Conservation (phyloP, 2,329 filamentous ascomycete species). For the Scedosporium apiospermum region DNA sequence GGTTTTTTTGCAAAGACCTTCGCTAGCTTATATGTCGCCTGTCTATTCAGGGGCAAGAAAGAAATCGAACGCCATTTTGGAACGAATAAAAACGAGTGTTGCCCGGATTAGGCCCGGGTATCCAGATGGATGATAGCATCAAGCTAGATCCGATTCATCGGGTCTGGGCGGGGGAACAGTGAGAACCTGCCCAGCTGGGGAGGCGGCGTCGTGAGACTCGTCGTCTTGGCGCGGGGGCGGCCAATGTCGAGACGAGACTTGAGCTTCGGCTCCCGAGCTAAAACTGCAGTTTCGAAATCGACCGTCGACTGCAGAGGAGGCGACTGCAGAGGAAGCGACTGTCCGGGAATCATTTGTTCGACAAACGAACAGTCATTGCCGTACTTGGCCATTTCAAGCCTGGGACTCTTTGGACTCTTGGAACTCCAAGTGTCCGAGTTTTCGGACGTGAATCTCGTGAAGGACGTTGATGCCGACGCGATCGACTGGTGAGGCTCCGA, state of each 20-base stretch:
- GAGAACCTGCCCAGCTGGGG: conserved; percentile 38
- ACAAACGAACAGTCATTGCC: conserved; percentile 3
- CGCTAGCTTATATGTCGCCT: neutral
- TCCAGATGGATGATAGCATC: neutral
- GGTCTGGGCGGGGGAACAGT: conserved; percentile 27
- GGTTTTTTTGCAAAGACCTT: neutral
- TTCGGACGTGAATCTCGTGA: conserved; percentile 40
- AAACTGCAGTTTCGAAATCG: conserved; percentile 7
- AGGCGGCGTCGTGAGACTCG: conserved; percentile 32
- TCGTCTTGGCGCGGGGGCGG: conserved; percentile 34
- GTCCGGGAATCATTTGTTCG: conserved; percentile 4
- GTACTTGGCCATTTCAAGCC: conserved; percentile 18
- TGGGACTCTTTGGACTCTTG: conserved; percentile 8
- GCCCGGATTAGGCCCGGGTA: neutral
- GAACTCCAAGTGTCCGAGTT: conserved; percentile 13
- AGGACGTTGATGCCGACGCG: conserved; percentile 42
- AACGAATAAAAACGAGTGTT: neutral
- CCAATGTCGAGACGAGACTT: conserved; percentile 18
- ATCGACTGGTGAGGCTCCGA: conserved; percentile 42
- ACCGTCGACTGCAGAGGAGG: neutral
- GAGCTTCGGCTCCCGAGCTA: conserved; percentile 18
- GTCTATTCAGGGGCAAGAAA: neutral
- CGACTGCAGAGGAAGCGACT: neutral
- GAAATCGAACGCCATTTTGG: neutral
- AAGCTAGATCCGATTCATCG: conserved; percentile 17